Evolutionary conservation across 1,284 basidiomycete species (phyloP).

Genomic region (Melanopsichium pennsylvanicum): DNA sequence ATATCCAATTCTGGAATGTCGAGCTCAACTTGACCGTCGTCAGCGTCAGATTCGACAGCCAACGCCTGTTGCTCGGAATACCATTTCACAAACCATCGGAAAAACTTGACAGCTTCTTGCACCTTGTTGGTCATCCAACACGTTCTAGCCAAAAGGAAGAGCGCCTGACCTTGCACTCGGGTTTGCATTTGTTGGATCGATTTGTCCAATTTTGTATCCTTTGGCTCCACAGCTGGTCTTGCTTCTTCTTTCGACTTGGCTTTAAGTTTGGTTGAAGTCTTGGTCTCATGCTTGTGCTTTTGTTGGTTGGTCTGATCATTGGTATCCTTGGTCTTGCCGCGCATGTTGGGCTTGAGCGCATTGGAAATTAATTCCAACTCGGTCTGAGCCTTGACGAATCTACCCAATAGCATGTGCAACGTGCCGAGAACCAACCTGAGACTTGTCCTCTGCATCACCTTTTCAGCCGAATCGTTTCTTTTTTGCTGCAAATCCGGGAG

Average conservation of each 20-base stretch:
- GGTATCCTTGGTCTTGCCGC: background rate
- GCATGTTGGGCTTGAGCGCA: constrained; percentile 19
- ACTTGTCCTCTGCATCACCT: constrained; percentile 11
- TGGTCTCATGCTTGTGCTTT: background rate
- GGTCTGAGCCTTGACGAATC: constrained; percentile 25
- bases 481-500: constrained; percentile 20
- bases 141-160: constrained; percentile 25
- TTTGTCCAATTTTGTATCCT: no score
- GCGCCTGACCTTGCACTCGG: constrained; percentile 29
- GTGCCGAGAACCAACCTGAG: constrained; percentile 28
- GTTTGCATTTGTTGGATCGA: constrained; percentile 9
- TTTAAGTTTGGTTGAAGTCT: background rate
- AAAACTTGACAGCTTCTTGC: constrained; percentile 31
- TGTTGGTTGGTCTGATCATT: background rate
- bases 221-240: no score
- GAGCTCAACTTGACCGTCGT: background rate
- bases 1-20: constrained; percentile 21
- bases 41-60: background rate
- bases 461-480: constrained; percentile 1
- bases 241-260: background rate
- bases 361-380: constrained; percentile 32
- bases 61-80: constrained; percentile 26
- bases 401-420: constrained; percentile 14
- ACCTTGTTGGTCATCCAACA: constrained; percentile 28
- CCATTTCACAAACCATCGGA: constrained; percentile 34